Percentiles rank a stretch among this genome's conserved stretches.
Conservation (phyloP, 495 filamentous ascomycete genomes). For the Penicillium egyptiacum region DNA sequence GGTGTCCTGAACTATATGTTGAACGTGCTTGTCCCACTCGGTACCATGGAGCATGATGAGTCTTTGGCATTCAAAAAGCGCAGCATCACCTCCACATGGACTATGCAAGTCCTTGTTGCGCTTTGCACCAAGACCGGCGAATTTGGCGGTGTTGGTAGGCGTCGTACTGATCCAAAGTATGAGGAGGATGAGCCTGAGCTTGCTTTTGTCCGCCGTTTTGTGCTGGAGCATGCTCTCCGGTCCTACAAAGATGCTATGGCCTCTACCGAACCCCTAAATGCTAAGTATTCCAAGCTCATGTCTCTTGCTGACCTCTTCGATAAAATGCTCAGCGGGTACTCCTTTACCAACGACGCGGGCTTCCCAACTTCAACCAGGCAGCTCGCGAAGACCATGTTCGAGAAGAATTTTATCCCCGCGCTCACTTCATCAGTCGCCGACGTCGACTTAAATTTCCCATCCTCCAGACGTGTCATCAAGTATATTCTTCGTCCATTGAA, state of each 20-base stretch:
- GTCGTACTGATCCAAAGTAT: conserved; percentile 49
- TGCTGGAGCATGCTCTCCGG: conserved; percentile 87
- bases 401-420: conserved; percentile 88
- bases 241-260: conserved; percentile 86
- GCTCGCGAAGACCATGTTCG: conserved; percentile 92
- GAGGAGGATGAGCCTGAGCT: conserved; percentile 84
- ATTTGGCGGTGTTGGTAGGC: conserved; percentile 41
- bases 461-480: conserved; percentile 90
- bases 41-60: conserved; percentile 72
- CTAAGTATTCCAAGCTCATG: conserved; percentile 82
- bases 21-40: conserved; percentile 76
- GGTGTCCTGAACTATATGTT: conserved; percentile 92
- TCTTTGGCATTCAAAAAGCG: conserved; percentile 78
- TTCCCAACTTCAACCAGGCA: conserved; percentile 59
- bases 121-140: conserved; percentile 88
- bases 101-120: conserved; percentile 79
- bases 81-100: conserved; percentile 76
- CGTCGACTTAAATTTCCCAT: conserved; percentile 91
- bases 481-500: conserved; percentile 90
- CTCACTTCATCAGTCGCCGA: conserved; percentile 92
- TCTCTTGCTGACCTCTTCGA: conserved; percentile 88
- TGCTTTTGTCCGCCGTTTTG: conserved; percentile 88
- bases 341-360: conserved; percentile 52
- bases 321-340: conserved; percentile 80
- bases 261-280: conserved; percentile 77